Evolutionary conservation across 2,329 filamentous ascomycete genomes (phyloP).

Genomic region (Aspergillus ochraceus): DNA sequence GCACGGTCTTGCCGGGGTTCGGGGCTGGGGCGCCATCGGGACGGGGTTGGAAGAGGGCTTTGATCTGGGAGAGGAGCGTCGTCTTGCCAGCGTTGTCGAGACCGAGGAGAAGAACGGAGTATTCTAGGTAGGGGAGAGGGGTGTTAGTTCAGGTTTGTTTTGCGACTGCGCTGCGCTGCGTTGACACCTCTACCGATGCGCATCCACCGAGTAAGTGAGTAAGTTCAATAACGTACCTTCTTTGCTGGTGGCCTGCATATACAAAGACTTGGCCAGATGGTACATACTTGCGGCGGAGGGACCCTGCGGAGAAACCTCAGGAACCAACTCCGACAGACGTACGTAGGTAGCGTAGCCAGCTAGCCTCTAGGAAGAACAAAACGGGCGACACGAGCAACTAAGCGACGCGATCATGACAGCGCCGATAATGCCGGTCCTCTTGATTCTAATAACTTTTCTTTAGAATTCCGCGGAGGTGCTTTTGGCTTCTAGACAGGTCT

Average conservation of each 20-base stretch:
- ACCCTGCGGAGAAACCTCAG: constrained; percentile 17
- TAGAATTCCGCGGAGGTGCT: background rate
- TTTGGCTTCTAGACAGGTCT: background rate
- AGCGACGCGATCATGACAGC: constrained; percentile 24
- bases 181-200: too few relatives aligned
- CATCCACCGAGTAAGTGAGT: background rate
- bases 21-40: constrained; percentile 44
- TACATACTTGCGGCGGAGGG: constrained; percentile 65
- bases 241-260: constrained; percentile 94
- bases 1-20: constrained; percentile 80
- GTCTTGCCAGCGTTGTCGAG: constrained; percentile 99
- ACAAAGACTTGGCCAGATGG: constrained; percentile 91
- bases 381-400: constrained; percentile 6
- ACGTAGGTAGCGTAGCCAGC: background rate
- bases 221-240: constrained; percentile 63
- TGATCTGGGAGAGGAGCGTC: constrained; percentile 95
- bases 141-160: background rate
- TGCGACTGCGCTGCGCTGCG: background rate
- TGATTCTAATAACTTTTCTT: background rate
- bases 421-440: constrained; percentile 2
- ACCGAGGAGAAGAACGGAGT: constrained; percentile 93
- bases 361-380: constrained; percentile 16
- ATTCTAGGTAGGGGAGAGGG: constrained; percentile 60
- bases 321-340: constrained; percentile 17
- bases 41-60: constrained; percentile 68